phyloP scores from a whole-genome alignment of 2,329 filamentous ascomycete species.

The Sclerotinia nivalis region DNA sequence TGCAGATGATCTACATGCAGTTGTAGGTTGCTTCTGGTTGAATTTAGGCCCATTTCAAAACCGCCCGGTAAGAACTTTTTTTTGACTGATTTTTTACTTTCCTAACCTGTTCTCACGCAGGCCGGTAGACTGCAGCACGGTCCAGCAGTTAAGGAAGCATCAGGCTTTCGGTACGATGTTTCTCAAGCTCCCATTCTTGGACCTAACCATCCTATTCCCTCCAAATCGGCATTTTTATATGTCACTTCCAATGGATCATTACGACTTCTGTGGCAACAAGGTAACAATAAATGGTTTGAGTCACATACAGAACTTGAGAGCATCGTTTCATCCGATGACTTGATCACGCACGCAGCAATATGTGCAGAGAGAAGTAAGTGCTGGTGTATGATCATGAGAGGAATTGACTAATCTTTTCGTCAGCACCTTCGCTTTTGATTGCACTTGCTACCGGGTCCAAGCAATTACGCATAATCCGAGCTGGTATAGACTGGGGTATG shows the following conservation, averaged over 20 bases:
- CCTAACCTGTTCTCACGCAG: conserved; percentile 31
- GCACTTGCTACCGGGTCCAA: conserved; percentile 68
- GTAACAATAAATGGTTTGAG: conserved; percentile 71
- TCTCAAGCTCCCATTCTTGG: conserved; percentile 65
- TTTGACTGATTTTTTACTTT: neutral
- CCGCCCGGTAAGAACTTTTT: conserved; percentile 35
- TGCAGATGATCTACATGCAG: conserved; percentile 70
- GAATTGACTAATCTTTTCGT: conserved; percentile 23
- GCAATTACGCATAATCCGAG: conserved; percentile 72
- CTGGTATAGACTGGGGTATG: conserved; percentile 73
- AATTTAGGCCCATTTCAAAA: conserved; percentile 37
- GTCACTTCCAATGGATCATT: conserved; percentile 74
- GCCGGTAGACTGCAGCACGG: conserved; percentile 51
- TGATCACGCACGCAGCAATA: conserved; percentile 78
- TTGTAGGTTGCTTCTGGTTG: conserved; percentile 88
- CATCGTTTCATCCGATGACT: conserved; percentile 68
- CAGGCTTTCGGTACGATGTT: conserved; percentile 67
- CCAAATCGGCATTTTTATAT: conserved; percentile 73
- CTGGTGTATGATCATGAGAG: neutral
- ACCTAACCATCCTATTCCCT: conserved; percentile 70
- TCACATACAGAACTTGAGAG: conserved; percentile 72
- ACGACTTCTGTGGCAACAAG: conserved; percentile 75
- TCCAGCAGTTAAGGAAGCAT: conserved; percentile 62
- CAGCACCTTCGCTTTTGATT: conserved; percentile 56
- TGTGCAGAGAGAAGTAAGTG: conserved; percentile 70